A percentile compares a stretch with the other conserved stretches of the same genome.
phyloP scores from a whole-genome alignment of 1,139 yeast species.

The Magnusiomyces paraingens region DNA sequence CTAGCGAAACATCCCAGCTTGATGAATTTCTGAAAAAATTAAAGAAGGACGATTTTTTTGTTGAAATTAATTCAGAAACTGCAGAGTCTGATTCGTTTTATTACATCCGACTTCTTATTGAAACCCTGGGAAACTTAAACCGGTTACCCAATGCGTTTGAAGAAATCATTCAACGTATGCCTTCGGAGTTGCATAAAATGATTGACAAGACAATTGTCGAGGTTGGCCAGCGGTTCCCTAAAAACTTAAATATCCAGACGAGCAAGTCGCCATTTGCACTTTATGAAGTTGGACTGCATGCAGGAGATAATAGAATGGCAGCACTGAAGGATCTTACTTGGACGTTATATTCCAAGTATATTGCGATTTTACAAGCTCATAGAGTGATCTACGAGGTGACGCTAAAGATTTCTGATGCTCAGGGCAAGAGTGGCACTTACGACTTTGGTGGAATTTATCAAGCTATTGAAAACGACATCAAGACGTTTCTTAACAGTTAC shows the following conservation, averaged over 20 bases:
- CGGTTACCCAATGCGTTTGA: constrained; percentile 57
- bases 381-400: constrained; percentile 57
- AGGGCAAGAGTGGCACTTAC: constrained; percentile 28
- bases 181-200: constrained; percentile 46
- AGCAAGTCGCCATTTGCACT: constrained; percentile 14
- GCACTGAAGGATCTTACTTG: constrained; percentile 67
- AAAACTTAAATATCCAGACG: constrained; percentile 8
- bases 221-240: constrained; percentile 49
- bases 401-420: constrained; percentile 29
- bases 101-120: constrained; percentile 50
- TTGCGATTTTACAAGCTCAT: constrained; percentile 65
- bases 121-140: constrained; percentile 56
- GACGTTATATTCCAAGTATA: constrained; percentile 54
- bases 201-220: constrained; percentile 61
- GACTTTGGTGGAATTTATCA: constrained; percentile 54
- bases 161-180: constrained; percentile 44
- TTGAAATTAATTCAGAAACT: constrained; percentile 25
- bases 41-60: constrained; percentile 21
- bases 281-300: constrained; percentile 24
- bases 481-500: constrained; percentile 51
- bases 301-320: constrained; percentile 47
- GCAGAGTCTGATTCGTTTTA: constrained; percentile 47
- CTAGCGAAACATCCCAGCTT: constrained; percentile 30
- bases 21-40: constrained; percentile 39
- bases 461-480: constrained; percentile 51